Base-by-base conservation (phyloP, 2,329 filamentous ascomycete genomes). In the Fusarium redolens region DNA sequence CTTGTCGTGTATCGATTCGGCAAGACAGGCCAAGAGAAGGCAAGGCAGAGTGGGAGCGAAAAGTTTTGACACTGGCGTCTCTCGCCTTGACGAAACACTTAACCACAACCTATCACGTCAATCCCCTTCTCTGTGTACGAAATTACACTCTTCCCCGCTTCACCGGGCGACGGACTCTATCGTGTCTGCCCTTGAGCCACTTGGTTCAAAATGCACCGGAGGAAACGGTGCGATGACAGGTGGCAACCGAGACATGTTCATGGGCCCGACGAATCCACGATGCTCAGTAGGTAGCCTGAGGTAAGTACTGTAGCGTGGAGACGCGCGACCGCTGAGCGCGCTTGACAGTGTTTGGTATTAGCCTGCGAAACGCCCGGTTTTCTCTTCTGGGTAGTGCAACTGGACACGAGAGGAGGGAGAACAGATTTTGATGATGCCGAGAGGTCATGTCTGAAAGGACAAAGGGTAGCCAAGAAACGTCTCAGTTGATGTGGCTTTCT, bases 181-280 rank as follows among this genome's bases (percentile, higher is more conserved):
- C 38, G 25, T 48, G 20, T 56, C 62, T 65, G 47, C 59, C 67
- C 59, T 65, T 58, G 33, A 28, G 28, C 51, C 51, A 33, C 54
- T 48, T 60, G 55, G 45, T 33, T 48, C 30, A 37, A 51, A 30
- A 35, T 38, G 14, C 22, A 52, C 40, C 44, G 30, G 40, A 57
- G 55, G 44, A 48, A 56, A 60, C 37, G 50, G 62, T 64, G 55
- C 38, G 41, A 61, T 72, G 68, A 66, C 71, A 62, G 62, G 43
- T 67, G 40, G 22, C 60, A 69, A 64, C 60, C 60, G 54, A 74
- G 68, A 74, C 68, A 74, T 72, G 60, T 60, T 31, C 58, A 57
- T 55, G 55, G 41, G 48, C 40, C 25, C 17, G 31, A 15, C 17
- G 22, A 43, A 35, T 37, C 44, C 33, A 48, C 40, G 28, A 43